Evolutionary conservation across 768 basidiomycete species (phyloP).

Genomic region (Trametes meyenii): DNA sequence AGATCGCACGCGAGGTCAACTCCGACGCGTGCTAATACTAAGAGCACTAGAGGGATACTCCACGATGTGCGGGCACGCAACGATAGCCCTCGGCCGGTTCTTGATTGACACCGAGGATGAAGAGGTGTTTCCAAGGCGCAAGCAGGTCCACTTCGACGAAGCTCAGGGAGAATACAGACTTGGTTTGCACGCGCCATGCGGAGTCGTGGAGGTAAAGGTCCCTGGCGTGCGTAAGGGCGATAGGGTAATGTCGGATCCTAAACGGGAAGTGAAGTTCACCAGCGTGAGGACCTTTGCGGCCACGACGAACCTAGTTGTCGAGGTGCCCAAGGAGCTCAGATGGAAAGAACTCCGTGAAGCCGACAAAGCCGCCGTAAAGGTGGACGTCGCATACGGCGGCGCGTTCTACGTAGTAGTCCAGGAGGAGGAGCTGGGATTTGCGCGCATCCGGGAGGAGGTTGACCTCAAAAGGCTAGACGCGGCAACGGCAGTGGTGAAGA

Average conservation of each 20-base stretch:
- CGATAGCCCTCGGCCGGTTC: slow-evolving; percentile 44
- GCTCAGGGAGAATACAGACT: slow-evolving; percentile 27
- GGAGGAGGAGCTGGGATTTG: slow-evolving; percentile 40
- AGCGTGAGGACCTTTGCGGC: slow-evolving; percentile 42
- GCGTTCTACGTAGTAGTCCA: slow-evolving; percentile 45
- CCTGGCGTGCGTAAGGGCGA: slow-evolving; percentile 25
- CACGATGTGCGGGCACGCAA: slow-evolving; percentile 48
- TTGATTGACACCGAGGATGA: slow-evolving; percentile 42
- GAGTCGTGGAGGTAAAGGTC: slow-evolving; percentile 39
- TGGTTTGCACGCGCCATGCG: slow-evolving; percentile 44
- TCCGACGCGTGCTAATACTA: no score
- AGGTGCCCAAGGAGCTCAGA: slow-evolving; percentile 32
- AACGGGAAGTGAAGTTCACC: slow-evolving; percentile 37
- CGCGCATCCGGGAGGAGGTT: slow-evolving; percentile 21
- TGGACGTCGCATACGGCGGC: slow-evolving; percentile 43
- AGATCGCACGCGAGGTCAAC: background rate
- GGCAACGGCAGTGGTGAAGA: slow-evolving; percentile 37
- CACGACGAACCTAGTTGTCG: slow-evolving; percentile 31
- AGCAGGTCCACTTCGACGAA: slow-evolving; percentile 27
- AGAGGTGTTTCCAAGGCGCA: slow-evolving; percentile 36
- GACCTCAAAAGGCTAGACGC: slow-evolving; percentile 28
- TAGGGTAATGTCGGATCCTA: slow-evolving; percentile 33
- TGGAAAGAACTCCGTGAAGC: slow-evolving; percentile 32
- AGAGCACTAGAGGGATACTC: slow-evolving; percentile 41
- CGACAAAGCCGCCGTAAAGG: slow-evolving; percentile 24